phyloP scores from a whole-genome alignment of 805 yeast species.

The Candida ovalis region DNA sequence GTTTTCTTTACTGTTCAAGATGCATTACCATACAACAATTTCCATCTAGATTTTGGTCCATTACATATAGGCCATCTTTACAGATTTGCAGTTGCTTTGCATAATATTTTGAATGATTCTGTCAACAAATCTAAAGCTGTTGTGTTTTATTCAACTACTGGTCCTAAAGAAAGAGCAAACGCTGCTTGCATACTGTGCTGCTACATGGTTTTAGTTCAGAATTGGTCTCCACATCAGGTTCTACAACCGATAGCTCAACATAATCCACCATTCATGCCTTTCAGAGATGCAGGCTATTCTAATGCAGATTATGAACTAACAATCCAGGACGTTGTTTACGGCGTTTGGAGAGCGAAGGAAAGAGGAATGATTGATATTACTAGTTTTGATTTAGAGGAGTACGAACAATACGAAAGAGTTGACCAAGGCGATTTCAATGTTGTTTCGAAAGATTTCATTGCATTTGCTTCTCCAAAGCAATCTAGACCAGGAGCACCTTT shows the following conservation, averaged over 20 bases:
- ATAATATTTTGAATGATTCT: slow-evolving; percentile 84
- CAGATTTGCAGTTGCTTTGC: slow-evolving; percentile 91
- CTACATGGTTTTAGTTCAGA: slow-evolving; percentile 91
- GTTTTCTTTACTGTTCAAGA: slow-evolving; percentile 93
- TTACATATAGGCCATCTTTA: slow-evolving; percentile 89
- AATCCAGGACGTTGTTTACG: slow-evolving; percentile 93
- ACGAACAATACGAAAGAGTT: slow-evolving; percentile 90
- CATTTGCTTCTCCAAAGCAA: slow-evolving; percentile 96
- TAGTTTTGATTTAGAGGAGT: slow-evolving; percentile 84
- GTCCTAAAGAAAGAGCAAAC: slow-evolving; percentile 79
- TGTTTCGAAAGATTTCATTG: slow-evolving; percentile 88
- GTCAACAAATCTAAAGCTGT: slow-evolving; percentile 83
- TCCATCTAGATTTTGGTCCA: slow-evolving; percentile 96
- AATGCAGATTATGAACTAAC: slow-evolving; percentile 91
- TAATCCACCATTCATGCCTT: slow-evolving; percentile 90
- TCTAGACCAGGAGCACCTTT: slow-evolving; percentile 45
- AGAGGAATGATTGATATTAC: slow-evolving; percentile 84
- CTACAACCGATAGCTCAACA: slow-evolving; percentile 90
- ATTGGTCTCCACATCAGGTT: slow-evolving; percentile 98
- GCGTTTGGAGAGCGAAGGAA: slow-evolving; percentile 97
- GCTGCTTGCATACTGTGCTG: slow-evolving; percentile 94
- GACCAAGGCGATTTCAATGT: slow-evolving; percentile 96
- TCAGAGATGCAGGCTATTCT: slow-evolving; percentile 96
- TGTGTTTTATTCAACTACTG: slow-evolving; percentile 81
- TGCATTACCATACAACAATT: slow-evolving; percentile 87